Conservation (phyloP, 1,139 yeast species). For the Dujonia santamariae region DNA sequence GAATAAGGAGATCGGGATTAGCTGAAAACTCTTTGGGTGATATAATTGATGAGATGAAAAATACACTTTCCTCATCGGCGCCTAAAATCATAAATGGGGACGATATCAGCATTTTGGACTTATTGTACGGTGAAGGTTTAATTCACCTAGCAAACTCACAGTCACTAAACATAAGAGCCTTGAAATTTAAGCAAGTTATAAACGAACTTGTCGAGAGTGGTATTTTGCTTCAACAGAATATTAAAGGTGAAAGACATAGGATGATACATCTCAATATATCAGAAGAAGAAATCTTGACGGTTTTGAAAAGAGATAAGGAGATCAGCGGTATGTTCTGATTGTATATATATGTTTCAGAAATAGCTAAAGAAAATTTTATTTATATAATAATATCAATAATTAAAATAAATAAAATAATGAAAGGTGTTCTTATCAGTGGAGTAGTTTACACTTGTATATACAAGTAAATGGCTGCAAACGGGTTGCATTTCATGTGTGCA, state of each 20-base stretch:
- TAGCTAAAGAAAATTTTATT: too few species aligned
- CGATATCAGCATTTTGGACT: conserved; percentile 18
- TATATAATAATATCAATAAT: too few species aligned
- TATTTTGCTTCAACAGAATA: conserved; percentile 61
- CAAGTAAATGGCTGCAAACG: too few species aligned
- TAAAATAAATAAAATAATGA: too few species aligned
- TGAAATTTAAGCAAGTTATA: conserved; percentile 50
- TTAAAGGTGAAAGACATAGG: conserved; percentile 65
- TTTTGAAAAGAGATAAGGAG: conserved; percentile 53
- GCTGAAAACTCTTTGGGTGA: conserved; percentile 76
- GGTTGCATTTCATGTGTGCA: too few species aligned
- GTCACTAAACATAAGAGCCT: conserved; percentile 29
- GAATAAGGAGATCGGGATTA: conserved; percentile 65
- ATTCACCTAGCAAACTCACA: conserved; percentile 3
- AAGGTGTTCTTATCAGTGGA: too few species aligned
- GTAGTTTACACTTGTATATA: too few species aligned
- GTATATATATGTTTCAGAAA: too few species aligned
- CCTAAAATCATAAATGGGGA: conserved; percentile 15
- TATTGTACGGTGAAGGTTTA: conserved; percentile 27
- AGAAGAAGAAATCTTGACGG: conserved; percentile 63
- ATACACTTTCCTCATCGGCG: conserved; percentile 27
- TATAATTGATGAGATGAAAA: conserved; percentile 71
- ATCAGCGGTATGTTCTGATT: conserved; percentile 12
- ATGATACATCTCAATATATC: conserved; percentile 64
- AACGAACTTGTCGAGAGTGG: conserved; percentile 79